Base-by-base conservation (phyloP, 148 eudicot species). In the Chenopodium berlandieri region DNA sequence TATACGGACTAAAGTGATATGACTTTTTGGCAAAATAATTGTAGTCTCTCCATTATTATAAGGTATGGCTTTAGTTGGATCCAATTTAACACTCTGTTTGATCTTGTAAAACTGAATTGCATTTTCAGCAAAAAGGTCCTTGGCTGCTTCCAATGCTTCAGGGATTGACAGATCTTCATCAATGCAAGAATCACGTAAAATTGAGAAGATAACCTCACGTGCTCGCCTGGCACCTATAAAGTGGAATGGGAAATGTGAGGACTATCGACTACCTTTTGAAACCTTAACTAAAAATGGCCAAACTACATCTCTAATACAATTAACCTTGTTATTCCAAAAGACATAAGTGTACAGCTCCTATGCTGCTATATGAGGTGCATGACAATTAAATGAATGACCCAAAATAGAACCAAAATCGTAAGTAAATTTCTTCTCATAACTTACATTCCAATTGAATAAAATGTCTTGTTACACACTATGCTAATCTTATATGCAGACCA, bases 171-270 rank as follows among this genome's bases (percentile, higher is more conserved):
- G 92, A 86, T 97, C 99, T 54, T 95, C 98, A 81, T 90, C 92
- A 52, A 76, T 81, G 81, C 94, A 92, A 73, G 98, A 90, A 90
- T 97, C 96, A 23, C 85, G 90, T 79, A 96, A 85, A 78, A 94
- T 94, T 27, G 95, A 88, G 84, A 92, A 97, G 77, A 97, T 86
- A 86, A 94, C 90, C 85, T 92, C 92, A 68, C 99, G 99, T 48
- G 97, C 95, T 87, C 90, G 90, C 89, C 82, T 92, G 58, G 99
- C 90, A 83, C 93, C 99, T 97, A 90, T 64, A 80, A 56, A 69
- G 77, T 48, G 77, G 48, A 60, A n/a, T 50, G 50, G 11, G 54
- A 14, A 20, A 4, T 58, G 19, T 73, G 9, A 52, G 47, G 68
- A 50, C 46, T 27, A 8, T 25, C 17, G 44, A 40, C 1, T 40